Conservation (phyloP, 140 eudicot genomes). For the Oenanthe javanica region DNA sequence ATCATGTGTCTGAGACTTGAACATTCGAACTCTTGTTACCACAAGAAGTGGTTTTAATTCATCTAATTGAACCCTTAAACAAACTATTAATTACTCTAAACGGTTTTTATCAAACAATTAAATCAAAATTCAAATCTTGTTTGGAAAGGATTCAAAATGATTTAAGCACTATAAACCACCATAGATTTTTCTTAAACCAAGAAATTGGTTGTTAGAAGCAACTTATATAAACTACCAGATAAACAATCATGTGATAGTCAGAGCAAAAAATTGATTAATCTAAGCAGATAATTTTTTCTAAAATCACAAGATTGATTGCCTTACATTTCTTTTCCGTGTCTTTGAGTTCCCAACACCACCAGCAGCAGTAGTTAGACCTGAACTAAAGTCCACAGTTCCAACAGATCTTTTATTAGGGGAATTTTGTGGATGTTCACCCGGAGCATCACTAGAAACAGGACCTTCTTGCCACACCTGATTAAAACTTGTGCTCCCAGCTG, state of each 20-base stretch:
- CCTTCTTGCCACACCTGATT: conserved; percentile 85
- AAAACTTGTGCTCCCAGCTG: conserved; percentile 42
- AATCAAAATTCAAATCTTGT: too few relatives aligned
- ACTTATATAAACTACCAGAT: neutral
- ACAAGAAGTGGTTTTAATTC: neutral
- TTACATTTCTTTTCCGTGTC: conserved; percentile 53
- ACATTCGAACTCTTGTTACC: too few relatives aligned
- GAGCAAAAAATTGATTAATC: neutral
- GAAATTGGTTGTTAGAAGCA: neutral
- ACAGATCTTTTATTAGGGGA: conserved; percentile 32
- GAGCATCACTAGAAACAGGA: conserved; percentile 29
- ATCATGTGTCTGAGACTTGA: too few relatives aligned
- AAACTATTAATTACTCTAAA: neutral
- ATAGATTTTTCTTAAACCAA: too few relatives aligned
- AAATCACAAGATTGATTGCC: conserved; percentile 13
- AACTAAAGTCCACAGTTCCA: conserved; percentile 50
- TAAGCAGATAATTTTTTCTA: neutral
- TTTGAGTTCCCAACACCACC: conserved; percentile 36
- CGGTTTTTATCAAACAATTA: neutral
- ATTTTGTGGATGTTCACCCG: conserved; percentile 28
- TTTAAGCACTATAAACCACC: too few relatives aligned
- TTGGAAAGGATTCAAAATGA: too few relatives aligned
- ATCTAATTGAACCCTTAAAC: neutral
- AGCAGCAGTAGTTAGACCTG: conserved; percentile 30
- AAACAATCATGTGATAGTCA: neutral